A percentile compares a stretch with the other conserved stretches of the same genome.
Evolutionary conservation across 179 eudicot species (phyloP).

Genomic region (Beta lomatogona): DNA sequence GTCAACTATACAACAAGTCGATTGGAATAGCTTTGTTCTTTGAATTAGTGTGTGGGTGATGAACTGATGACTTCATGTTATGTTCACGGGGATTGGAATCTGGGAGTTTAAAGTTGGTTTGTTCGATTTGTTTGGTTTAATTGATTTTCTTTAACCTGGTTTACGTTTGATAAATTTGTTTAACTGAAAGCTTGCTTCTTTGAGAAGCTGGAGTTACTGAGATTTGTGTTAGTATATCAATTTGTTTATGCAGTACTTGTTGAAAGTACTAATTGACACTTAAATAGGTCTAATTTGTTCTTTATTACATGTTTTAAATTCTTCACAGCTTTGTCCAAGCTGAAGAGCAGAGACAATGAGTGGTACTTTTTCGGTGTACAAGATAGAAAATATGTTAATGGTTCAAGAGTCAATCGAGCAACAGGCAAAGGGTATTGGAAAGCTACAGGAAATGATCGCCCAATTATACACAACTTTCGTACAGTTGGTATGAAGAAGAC

Average conservation of each 20-base stretch:
- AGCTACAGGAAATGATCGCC: constrained; percentile 93
- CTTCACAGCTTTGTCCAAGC: constrained; percentile 63
- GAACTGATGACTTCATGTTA: no score
- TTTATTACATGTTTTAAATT: not conserved
- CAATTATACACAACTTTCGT: constrained; percentile 67
- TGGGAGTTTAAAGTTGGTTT: not conserved
- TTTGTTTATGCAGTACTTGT: not conserved
- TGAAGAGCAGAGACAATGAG: constrained; percentile 85
- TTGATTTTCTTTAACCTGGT: not conserved
- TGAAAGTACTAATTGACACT: not conserved
- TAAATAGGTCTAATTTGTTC: not conserved
- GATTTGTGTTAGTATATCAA: not conserved
- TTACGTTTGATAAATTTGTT: not conserved
- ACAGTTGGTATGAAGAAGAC: constrained; percentile 98
- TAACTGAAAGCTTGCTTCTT: not conserved
- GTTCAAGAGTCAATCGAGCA: constrained; percentile 92
- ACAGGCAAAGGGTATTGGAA: constrained; percentile 95
- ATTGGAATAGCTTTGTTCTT: not conserved
- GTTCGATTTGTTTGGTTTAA: not conserved
- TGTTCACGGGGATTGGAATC: not conserved
- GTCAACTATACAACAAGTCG: not conserved
- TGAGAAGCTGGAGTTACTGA: not conserved
- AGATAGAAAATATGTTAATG: constrained; percentile 88
- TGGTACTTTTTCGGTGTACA: constrained; percentile 98
- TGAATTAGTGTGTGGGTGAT: not conserved